Percentiles rank a stretch among this genome's conserved stretches.
Evolutionary conservation across 768 basidiomycete species (phyloP).

Genomic region (Pholiota molesta): DNA sequence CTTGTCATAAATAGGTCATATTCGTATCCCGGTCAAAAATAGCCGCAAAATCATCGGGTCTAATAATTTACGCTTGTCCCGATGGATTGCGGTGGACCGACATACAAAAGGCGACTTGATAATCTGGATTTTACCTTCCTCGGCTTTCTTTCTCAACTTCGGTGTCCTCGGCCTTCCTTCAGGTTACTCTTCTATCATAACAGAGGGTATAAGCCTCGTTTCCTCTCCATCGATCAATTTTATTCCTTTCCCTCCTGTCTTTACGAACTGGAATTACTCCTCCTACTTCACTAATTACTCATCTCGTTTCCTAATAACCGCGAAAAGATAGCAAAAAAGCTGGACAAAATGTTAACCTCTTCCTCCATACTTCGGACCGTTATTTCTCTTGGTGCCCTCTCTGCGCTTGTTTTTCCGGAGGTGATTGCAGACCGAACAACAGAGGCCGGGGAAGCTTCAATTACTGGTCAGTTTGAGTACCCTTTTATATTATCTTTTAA

Average conservation of each 20-base stretch:
- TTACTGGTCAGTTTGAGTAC: neutral
- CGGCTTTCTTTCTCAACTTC: neutral
- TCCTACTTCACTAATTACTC: neutral
- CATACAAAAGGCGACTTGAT: too few relatives aligned
- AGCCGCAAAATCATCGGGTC: neutral
- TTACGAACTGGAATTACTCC: neutral
- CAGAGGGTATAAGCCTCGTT: neutral
- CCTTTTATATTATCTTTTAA: too few relatives aligned
- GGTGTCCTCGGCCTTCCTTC: neutral
- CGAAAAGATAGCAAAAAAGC: neutral
- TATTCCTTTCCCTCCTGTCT: neutral
- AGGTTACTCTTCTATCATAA: neutral
- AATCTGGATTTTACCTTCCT: neutral
- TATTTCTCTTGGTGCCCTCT: neutral
- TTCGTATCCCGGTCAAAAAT: constrained; percentile 1
- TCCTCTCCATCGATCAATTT: too few relatives aligned
- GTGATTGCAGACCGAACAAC: neutral
- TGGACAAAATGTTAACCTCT: neutral
- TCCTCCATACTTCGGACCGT: neutral
- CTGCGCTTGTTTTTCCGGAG: neutral
- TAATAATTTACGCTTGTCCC: neutral
- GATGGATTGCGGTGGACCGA: too few relatives aligned
- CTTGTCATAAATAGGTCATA: neutral
- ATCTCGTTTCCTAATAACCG: neutral
- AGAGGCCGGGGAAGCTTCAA: neutral